Evolutionary conservation across 78 protist genomes (phyloP).

Genomic region (Protostelium mycophagum): DNA sequence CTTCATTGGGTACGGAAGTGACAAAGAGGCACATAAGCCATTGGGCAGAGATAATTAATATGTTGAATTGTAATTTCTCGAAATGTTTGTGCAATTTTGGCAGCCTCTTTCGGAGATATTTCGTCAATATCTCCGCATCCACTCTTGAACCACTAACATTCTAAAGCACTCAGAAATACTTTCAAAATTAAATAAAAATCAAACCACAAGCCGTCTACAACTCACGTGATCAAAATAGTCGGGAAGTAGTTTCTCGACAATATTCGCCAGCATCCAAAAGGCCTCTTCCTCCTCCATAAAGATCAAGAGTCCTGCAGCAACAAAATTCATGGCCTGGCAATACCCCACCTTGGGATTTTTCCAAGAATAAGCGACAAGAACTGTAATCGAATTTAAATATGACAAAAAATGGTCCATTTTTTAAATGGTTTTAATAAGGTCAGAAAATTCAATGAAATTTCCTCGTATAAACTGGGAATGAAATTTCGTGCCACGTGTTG

Average conservation of each 20-base stretch:
- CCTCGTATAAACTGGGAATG: no score
- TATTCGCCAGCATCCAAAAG: constrained; percentile 72
- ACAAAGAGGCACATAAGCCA: not conserved
- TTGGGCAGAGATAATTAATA: not conserved
- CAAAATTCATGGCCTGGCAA: constrained; percentile 78
- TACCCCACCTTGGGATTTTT: constrained; percentile 75
- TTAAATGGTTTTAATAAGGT: no score
- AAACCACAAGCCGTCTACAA: not conserved
- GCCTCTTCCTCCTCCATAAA: constrained; percentile 74
- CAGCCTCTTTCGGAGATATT: not conserved
- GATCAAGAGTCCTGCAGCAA: constrained; percentile 69
- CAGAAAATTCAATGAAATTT: no score
- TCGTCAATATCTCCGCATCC: not conserved
- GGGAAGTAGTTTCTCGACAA: constrained; percentile 49
- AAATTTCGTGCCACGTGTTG: no score
- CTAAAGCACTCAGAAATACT: not conserved
- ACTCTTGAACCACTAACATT: not conserved
- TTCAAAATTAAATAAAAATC: not conserved
- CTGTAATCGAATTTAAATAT: no score
- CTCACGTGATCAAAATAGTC: constrained; percentile 57
- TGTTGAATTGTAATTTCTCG: not conserved
- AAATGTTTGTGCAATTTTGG: not conserved
- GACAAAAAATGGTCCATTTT: no score
- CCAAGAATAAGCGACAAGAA: constrained; percentile 42
- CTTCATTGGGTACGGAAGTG: not conserved